Evolutionary conservation across 2,329 filamentous ascomycete genomes (phyloP).

Genomic region (Aspergillus sergii): DNA sequence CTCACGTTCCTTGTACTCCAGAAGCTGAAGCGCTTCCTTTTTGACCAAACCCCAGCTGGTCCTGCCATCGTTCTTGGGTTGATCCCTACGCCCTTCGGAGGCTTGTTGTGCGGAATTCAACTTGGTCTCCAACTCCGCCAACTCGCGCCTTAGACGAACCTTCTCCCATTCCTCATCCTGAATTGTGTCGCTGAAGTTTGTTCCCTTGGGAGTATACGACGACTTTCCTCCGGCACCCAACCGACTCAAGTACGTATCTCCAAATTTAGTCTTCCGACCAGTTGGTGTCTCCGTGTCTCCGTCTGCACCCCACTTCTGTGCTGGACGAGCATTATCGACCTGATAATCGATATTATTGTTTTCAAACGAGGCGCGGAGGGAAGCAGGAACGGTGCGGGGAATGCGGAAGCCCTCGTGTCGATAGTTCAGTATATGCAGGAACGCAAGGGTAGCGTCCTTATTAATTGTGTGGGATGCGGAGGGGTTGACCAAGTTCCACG

Average conservation of each 20-base stretch:
- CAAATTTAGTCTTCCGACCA: conserved; percentile 94
- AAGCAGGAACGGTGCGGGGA: conserved; percentile 85
- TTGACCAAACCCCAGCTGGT: conserved; percentile 90
- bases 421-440: conserved; percentile 95
- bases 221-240: conserved; percentile 76
- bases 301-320: conserved; percentile 77
- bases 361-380: conserved; percentile 89
- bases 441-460: conserved; percentile 92
- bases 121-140: conserved; percentile 85
- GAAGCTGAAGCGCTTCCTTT: conserved; percentile 86
- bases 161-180: conserved; percentile 96
- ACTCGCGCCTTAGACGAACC: conserved; percentile 88
- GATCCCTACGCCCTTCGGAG: conserved; percentile 62
- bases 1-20: conserved; percentile 90
- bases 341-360: conserved; percentile 97
- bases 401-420: conserved; percentile 94
- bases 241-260: conserved; percentile 91
- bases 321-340: conserved; percentile 72
- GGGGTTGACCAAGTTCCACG: conserved; percentile 97
- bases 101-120: conserved; percentile 78
- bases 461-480: conserved; percentile 80
- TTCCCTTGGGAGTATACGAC: conserved; percentile 79
- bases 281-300: conserved; percentile 79
- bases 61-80: conserved; percentile 64
- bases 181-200: conserved; percentile 83